phyloP scores from a whole-genome alignment of 305 asterid species.

The Fraxinus floribunda region DNA sequence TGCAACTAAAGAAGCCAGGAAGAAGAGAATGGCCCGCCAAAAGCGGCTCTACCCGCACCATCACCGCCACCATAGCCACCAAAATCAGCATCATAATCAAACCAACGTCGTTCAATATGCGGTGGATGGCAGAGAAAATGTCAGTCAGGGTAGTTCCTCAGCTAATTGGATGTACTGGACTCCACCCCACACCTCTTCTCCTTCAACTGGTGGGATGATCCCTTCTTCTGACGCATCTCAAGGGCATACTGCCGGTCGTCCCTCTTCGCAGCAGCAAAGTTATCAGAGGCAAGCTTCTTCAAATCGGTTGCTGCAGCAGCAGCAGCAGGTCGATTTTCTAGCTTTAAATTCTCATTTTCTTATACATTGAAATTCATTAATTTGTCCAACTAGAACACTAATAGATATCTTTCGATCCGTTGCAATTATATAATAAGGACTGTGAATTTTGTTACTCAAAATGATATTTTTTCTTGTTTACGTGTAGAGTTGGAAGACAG shows the following conservation, averaged over 20 bases:
- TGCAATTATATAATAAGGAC: neutral
- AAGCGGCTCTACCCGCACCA: conserved; percentile 43
- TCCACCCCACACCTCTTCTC: conserved; percentile 19
- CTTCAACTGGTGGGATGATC: conserved; percentile 7
- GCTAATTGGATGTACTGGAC: conserved; percentile 49
- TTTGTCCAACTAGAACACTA: neutral
- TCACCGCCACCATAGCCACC: conserved; percentile 34
- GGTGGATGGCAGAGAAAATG: conserved; percentile 25
- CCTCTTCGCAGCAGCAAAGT: conserved; percentile 29
- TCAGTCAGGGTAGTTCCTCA: conserved; percentile 21
- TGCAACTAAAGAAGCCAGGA: conserved; percentile 86
- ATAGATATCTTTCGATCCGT: neutral
- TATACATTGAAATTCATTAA: neutral
- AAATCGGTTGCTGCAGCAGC: conserved; percentile 25
- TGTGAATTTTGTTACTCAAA: neutral
- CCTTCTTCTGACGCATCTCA: conserved; percentile 33
- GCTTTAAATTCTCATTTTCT: neutral
- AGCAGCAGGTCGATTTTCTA: conserved; percentile 40
- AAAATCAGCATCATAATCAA: conserved; percentile 35
- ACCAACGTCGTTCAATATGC: conserved; percentile 22
- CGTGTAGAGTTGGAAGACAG: conserved; percentile 56
- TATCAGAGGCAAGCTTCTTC: conserved; percentile 28
- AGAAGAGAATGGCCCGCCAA: conserved; percentile 95
- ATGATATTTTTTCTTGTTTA: neutral
- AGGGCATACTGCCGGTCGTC: conserved; percentile 23